These are phyloP conservation scores for Phytophthora europaea DNA, from an alignment of 352 stramenopile species.

Conservation along the genomic window DNA sequence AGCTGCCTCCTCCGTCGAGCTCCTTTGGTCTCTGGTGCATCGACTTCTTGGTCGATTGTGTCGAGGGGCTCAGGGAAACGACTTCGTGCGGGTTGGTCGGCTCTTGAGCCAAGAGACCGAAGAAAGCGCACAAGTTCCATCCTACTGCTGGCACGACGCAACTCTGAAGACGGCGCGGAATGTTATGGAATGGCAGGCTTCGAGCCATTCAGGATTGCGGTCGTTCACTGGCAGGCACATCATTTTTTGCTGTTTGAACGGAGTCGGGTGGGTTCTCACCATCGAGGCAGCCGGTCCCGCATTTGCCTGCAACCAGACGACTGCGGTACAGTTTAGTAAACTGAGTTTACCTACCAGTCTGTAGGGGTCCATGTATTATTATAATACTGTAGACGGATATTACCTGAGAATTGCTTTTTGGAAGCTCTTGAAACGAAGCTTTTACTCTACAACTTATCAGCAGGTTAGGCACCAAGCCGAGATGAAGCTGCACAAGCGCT, in stretches of 20 bases:
- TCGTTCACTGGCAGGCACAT: neutral
- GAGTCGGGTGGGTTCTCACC: neutral
- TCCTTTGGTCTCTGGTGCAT: neutral
- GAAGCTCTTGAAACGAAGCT: too few species aligned
- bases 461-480: too few species aligned
- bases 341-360: too few species aligned
- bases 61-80: neutral
- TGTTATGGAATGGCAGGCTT: neutral
- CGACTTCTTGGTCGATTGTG: neutral
- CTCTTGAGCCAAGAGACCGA: neutral
- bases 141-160: neutral
- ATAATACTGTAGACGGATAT: too few species aligned
- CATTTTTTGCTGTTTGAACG: slow-evolving; percentile 7
- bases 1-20: neutral
- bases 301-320: slow-evolving; percentile 5
- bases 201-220: neutral
- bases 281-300: slow-evolving; percentile 1
- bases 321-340: slow-evolving; percentile 1
- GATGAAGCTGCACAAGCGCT: too few species aligned
- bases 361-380: too few species aligned
- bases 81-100: neutral
- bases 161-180: slow-evolving; percentile 3
- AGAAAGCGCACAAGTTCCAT: neutral
- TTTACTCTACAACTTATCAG: too few species aligned
- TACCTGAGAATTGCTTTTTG: too few species aligned